These are phyloP conservation scores for Colletotrichum sojae DNA, from an alignment of 2,329 filamentous ascomycete genomes.

Conservation along the genomic window DNA sequence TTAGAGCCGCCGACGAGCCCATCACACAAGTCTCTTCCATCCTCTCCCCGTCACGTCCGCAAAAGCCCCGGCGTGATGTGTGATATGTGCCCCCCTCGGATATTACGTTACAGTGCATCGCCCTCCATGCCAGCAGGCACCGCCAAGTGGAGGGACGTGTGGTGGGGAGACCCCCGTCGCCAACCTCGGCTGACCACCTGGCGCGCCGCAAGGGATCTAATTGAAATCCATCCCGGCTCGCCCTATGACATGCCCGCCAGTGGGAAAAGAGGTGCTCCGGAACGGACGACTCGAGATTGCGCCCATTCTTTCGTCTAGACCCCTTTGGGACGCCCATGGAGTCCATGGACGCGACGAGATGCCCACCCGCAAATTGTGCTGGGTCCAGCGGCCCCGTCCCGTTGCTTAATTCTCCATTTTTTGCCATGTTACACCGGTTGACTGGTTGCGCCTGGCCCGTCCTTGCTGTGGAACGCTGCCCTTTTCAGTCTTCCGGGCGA, in stretches of 20 bases:
- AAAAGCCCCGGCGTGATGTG: constrained; percentile 7
- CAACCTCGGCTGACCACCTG: constrained; percentile 17
- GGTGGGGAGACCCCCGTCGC: constrained; percentile 19
- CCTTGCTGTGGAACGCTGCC: constrained; percentile 1
- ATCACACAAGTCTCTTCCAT: background rate
- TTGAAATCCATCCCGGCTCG: constrained; percentile 8
- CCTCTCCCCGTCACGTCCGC: background rate
- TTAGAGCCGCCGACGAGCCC: too few relatives aligned
- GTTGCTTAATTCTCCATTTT: constrained; percentile 26
- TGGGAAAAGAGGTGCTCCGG: constrained; percentile 1
- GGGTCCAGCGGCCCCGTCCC: constrained; percentile 33
- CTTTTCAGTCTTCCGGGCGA: constrained; percentile 2
- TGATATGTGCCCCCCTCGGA: constrained; percentile 21
- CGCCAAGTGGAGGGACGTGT: constrained; percentile 19
- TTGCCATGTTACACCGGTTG: constrained; percentile 34
- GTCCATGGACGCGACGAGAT: constrained; percentile 1
- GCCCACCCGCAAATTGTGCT: constrained; percentile 28
- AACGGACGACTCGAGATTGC: constrained; percentile 20
- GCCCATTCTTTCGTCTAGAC: constrained; percentile 12
- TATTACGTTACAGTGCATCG: constrained; percentile 41
- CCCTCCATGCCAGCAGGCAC: constrained; percentile 23
- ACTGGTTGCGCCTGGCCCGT: constrained; percentile 29
- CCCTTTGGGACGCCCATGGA: constrained; percentile 20
- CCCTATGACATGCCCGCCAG: constrained; percentile 4
- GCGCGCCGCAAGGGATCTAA: constrained; percentile 18